Conservation (phyloP, 108 stramenopile genomes). For the Bacterosira constricta region DNA sequence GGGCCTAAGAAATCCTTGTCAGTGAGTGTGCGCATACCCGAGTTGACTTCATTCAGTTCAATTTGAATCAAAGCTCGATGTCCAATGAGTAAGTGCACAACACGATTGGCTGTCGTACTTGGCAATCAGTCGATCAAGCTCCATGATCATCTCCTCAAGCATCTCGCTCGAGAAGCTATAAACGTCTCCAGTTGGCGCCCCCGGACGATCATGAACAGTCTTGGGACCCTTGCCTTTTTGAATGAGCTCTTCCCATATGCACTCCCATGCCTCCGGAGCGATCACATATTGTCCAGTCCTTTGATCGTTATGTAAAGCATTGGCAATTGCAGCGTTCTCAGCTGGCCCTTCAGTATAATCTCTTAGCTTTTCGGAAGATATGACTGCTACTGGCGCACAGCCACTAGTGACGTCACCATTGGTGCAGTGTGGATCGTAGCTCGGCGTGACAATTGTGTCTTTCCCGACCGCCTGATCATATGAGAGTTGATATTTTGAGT, state of each 20-base stretch:
- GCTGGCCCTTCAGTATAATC: slow-evolving; percentile 14
- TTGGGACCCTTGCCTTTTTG: slow-evolving; percentile 27
- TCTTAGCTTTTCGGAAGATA: slow-evolving; percentile 39
- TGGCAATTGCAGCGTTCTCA: slow-evolving; percentile 28
- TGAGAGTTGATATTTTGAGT: not conserved
- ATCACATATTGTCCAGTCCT: slow-evolving; percentile 33
- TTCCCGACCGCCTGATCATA: slow-evolving; percentile 19
- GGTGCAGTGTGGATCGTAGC: slow-evolving; percentile 41
- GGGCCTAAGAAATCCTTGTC: slow-evolving; percentile 33
- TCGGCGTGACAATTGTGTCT: slow-evolving; percentile 8
- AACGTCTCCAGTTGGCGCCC: not conserved
- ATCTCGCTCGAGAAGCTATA: slow-evolving; percentile 10
- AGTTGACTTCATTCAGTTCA: slow-evolving; percentile 26
- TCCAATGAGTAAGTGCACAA: slow-evolving; percentile 24
- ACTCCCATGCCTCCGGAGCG: slow-evolving; percentile 39
- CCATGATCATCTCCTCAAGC: slow-evolving; percentile 26
- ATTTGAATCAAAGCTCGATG: slow-evolving; percentile 11
- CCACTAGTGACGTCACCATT: slow-evolving; percentile 36
- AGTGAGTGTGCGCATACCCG: slow-evolving; percentile 9
- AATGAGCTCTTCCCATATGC: slow-evolving; percentile 45
- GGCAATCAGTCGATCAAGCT: slow-evolving; percentile 23
- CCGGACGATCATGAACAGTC: slow-evolving; percentile 9
- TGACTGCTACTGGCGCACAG: slow-evolving; percentile 40
- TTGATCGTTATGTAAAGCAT: slow-evolving; percentile 1
- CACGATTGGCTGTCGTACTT: slow-evolving; percentile 33